These are phyloP conservation scores for Ogataea glucozyma DNA, from an alignment of 805 yeast genomes.

Conservation along the genomic window DNA sequence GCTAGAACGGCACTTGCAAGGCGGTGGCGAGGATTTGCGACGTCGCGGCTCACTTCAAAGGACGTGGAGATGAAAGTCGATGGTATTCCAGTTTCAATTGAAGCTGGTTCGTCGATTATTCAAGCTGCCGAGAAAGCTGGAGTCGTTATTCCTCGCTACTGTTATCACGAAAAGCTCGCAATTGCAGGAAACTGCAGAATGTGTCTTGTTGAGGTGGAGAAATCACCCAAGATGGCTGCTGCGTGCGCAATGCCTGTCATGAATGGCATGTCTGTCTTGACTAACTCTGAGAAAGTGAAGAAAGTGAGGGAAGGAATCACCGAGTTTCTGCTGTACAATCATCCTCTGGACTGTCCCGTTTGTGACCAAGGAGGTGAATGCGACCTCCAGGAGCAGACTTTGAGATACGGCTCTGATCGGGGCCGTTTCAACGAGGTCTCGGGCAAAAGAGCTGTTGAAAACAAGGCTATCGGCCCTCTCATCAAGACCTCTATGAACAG, in stretches of 20 bases:
- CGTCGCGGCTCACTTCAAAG: slow-evolving; percentile 8
- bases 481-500: slow-evolving; percentile 90
- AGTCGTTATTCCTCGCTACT: slow-evolving; percentile 82
- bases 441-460: slow-evolving; percentile 89
- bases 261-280: slow-evolving; percentile 83
- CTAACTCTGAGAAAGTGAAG: slow-evolving; percentile 74
- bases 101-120: slow-evolving; percentile 83
- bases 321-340: slow-evolving; percentile 84
- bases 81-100: slow-evolving; percentile 73
- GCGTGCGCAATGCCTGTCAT: slow-evolving; percentile 93
- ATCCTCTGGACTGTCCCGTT: slow-evolving; percentile 89
- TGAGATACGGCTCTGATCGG: slow-evolving; percentile 81
- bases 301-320: slow-evolving; percentile 89
- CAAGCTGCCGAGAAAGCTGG: slow-evolving; percentile 94
- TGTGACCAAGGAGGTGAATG: slow-evolving; percentile 96
- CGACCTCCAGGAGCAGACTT: slow-evolving; percentile 85
- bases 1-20: too few species aligned
- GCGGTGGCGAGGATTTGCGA: slow-evolving; percentile 19
- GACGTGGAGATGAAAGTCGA: slow-evolving; percentile 51
- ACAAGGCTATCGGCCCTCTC: slow-evolving; percentile 86
- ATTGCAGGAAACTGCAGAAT: slow-evolving; percentile 92
- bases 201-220: slow-evolving; percentile 89
- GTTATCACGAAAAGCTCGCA: slow-evolving; percentile 88
- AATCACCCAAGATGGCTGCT: slow-evolving; percentile 87
- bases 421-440: slow-evolving; percentile 80